Base-by-base conservation (phyloP, 2,329 filamentous ascomycete species). In the Trichoderma atroviride region DNA sequence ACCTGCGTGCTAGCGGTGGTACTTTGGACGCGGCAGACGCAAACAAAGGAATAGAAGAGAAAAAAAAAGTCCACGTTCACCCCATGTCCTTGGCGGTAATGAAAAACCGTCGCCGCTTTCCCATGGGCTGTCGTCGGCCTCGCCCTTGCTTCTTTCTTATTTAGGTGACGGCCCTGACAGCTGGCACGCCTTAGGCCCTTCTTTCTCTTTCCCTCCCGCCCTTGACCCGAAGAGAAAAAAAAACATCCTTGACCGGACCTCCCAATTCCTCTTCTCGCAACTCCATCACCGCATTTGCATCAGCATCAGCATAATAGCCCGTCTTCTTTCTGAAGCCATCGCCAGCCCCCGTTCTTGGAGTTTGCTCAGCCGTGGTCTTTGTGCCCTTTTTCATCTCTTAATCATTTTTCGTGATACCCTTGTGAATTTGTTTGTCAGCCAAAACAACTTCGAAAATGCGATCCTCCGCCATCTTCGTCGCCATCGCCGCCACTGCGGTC, bases 401-500 rank as follows among this genome's bases (percentile, higher is more conserved):
- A 24, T 22, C 37, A 40, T n/a, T 43, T 9, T 43, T 65, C 50
- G 29, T 61, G 66, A 69, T 69, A 60, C 69, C 57, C 35, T 29
- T 27, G 67, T 55, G 67, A 29, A 50, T 57, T 56, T 52, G 40
- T 59, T 52, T 58, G 53, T 57, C 61, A 63, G 47, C 66, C 37
- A 69, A 60, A 71, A 70, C 72, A 37, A 67, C 60, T 53, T 35
- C 73, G 79, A 79, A 72, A 62, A 85, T 84, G 83, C 83, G 81
- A 74, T 76, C 76, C 72, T 77, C 78, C 72, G 71, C 79, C 70
- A 76, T 81, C 70, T 70, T 83, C 72, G 73, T 82, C 73, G 81
- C 82, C 76, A 77, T 86, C 72, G 84, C 84, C 73, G 78, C 81
- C 72, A 76, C 79, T 69, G 75, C 79, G 70, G 82, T 81, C 72